Evolutionary conservation across 768 basidiomycete species (phyloP).

Genomic region (Chalciporus chontae): DNA sequence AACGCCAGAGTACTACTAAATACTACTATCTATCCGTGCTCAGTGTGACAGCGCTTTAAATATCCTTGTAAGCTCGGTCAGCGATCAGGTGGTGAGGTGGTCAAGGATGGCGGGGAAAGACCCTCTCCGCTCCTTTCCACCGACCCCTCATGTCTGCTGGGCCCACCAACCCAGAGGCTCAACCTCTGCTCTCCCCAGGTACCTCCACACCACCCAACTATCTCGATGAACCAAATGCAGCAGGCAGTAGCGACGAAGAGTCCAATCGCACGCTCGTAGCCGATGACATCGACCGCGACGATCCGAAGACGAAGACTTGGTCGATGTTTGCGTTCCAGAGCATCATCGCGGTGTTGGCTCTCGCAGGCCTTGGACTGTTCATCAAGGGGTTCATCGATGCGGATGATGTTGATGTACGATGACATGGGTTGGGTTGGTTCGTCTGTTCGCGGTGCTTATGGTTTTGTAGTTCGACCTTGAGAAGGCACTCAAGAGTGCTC

Average conservation of each 20-base stretch:
- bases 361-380: conserved; percentile 45
- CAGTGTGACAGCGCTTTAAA: too few relatives aligned
- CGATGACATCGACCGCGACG: neutral
- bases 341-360: conserved; percentile 33
- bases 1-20: too few relatives aligned
- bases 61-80: too few relatives aligned
- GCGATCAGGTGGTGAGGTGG: too few relatives aligned
- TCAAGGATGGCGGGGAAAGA: neutral
- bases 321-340: conserved; percentile 25
- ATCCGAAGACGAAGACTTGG: conserved; percentile 12
- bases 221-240: conserved; percentile 1
- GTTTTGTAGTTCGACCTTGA: conserved; percentile 71
- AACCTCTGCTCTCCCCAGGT: conserved; percentile 19
- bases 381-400: conserved; percentile 70
- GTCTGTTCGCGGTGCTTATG: conserved; percentile 40
- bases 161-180: conserved; percentile 11
- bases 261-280: neutral
- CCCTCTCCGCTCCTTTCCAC: conserved; percentile 8
- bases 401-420: conserved; percentile 61
- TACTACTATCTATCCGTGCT: too few relatives aligned
- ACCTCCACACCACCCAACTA: conserved; percentile 15
- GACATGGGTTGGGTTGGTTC: neutral
- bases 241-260: conserved; percentile 18
- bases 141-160: conserved; percentile 18
- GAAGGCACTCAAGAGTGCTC: conserved; percentile 73